phyloP scores from a whole-genome alignment of 2,329 filamentous ascomycete species.

The Juglanconis juglandina region DNA sequence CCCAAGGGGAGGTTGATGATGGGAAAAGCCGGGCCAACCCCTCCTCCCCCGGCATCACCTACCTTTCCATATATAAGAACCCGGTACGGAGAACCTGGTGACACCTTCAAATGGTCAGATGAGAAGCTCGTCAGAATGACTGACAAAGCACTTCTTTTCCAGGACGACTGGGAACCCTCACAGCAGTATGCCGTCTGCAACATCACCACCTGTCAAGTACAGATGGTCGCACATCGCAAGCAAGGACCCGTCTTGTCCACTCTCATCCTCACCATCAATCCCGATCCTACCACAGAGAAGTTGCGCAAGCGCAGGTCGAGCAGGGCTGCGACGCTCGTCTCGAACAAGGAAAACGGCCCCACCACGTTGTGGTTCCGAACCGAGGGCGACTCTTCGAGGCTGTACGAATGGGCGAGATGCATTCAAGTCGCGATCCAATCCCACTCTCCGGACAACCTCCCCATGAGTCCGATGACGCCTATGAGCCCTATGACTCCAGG shows the following conservation, averaged over 20 bases:
- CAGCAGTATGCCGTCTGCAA: constrained; percentile 51
- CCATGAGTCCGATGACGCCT: constrained; percentile 51
- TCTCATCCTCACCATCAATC: constrained; percentile 53
- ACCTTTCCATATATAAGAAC: constrained; percentile 52
- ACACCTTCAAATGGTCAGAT: background rate
- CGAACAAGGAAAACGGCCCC: constrained; percentile 46
- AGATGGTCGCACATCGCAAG: constrained; percentile 59
- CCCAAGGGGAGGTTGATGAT: constrained; percentile 35
- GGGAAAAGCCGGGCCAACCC: constrained; percentile 21
- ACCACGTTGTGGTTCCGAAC: constrained; percentile 56
- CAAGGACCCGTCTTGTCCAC: constrained; percentile 58
- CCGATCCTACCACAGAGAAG: constrained; percentile 52
- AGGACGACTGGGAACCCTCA: constrained; percentile 53
- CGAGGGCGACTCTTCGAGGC: constrained; percentile 29
- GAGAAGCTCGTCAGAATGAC: background rate
- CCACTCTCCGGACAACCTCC: constrained; percentile 37
- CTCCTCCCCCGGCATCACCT: constrained; percentile 38
- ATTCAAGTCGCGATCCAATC: constrained; percentile 44
- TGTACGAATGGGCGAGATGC: constrained; percentile 59
- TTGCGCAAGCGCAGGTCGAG: constrained; percentile 63
- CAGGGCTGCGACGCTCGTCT: constrained; percentile 51
- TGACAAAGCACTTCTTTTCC: constrained; percentile 19
- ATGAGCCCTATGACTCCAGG: constrained; percentile 50
- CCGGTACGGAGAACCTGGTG: constrained; percentile 4
- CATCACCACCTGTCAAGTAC: constrained; percentile 56